These are phyloP conservation scores for Daldinia bambusicola DNA, from an alignment of 495 filamentous ascomycete genomes.

Conservation along the genomic window DNA sequence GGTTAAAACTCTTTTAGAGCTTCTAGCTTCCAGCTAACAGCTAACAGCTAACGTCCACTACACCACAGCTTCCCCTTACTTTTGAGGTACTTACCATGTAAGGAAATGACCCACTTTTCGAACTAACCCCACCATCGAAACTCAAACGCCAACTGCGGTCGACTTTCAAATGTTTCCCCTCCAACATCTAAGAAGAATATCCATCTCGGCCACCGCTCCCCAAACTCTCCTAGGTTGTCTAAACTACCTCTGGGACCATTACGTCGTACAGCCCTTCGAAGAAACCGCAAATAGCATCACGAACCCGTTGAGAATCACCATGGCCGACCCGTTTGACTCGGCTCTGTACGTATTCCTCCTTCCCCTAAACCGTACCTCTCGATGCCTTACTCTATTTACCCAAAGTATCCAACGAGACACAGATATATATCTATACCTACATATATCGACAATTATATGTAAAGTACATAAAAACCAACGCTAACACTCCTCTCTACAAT, in stretches of 20 bases:
- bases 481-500: conserved; percentile 17
- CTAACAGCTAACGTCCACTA: conserved; percentile 9
- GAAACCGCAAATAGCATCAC: background rate
- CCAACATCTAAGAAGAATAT: conserved; percentile 33
- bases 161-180: conserved; percentile 39
- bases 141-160: conserved; percentile 21
- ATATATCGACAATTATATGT: background rate
- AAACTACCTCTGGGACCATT: conserved; percentile 21
- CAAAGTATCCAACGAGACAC: background rate
- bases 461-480: no score
- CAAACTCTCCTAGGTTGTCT: conserved; percentile 18
- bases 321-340: conserved; percentile 76
- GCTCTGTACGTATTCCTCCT: conserved; percentile 72
- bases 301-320: conserved; percentile 21
- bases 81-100: conserved; percentile 20
- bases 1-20: background rate
- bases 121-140: conserved; percentile 29
- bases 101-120: conserved; percentile 20
- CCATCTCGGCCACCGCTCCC: conserved; percentile 18
- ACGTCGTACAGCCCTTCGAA: conserved; percentile 5
- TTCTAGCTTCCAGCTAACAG: conserved; percentile 9
- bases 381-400: conserved; percentile 17
- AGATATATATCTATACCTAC: conserved; percentile 3
- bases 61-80: conserved; percentile 1
- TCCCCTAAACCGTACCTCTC: background rate